Evolutionary conservation across 2,329 filamentous ascomycete species (phyloP).

Genomic region (Macrophomina tecta): DNA sequence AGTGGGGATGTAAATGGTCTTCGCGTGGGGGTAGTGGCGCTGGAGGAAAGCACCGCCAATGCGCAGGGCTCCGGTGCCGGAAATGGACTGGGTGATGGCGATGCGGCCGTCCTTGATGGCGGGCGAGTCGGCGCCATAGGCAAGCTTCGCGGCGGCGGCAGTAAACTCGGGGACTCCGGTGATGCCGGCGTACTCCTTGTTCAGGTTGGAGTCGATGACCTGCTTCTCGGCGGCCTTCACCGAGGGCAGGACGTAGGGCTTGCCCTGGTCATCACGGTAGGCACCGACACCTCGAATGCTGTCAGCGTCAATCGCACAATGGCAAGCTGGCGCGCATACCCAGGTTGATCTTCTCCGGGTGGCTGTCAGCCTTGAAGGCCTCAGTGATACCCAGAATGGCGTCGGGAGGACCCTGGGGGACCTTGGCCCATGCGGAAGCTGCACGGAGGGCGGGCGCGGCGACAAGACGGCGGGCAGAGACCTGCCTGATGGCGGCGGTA

Average conservation of each 20-base stretch:
- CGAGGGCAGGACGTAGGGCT: conserved; percentile 96
- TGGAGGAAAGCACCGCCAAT: conserved; percentile 93
- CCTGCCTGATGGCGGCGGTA: conserved; percentile 46
- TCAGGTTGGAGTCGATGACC: conserved; percentile 76
- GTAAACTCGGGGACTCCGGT: conserved; percentile 95
- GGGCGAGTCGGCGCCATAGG: conserved; percentile 82
- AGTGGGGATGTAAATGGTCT: conserved; percentile 95
- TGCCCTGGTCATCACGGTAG: conserved; percentile 97
- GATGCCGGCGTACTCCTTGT: conserved; percentile 99
- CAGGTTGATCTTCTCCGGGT: conserved; percentile 96
- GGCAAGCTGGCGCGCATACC: conserved; percentile 58
- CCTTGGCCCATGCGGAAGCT: conserved; percentile 86
- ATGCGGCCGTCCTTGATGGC: conserved; percentile 77
- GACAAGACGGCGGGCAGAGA: conserved; percentile 42
- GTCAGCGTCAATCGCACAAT: conserved; percentile 1
- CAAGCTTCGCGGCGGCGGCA: conserved; percentile 86
- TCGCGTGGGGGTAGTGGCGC: conserved; percentile 87
- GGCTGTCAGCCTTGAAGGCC: conserved; percentile 96
- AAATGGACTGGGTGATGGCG: conserved; percentile 97
- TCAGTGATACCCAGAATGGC: conserved; percentile 78
- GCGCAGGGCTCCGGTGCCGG: conserved; percentile 92
- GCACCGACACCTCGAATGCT: conserved; percentile 79
- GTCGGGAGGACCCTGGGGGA: conserved; percentile 85
- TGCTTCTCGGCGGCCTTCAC: conserved; percentile 88
- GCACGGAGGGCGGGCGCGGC: conserved; percentile 59